Evolutionary conservation across 2,329 filamentous ascomycete species (phyloP).

Genomic region (Aspergillus sojae): DNA sequence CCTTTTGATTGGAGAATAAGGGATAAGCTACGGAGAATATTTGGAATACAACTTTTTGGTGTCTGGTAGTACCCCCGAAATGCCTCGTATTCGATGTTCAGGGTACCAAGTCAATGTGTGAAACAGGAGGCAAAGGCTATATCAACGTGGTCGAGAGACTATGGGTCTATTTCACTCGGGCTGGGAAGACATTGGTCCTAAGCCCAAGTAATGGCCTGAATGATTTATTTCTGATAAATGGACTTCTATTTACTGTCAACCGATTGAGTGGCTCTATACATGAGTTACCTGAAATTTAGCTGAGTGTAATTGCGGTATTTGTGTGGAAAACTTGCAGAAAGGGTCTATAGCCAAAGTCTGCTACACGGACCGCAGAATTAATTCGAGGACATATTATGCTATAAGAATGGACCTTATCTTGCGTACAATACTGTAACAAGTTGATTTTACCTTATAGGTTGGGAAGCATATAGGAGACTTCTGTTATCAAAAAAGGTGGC

Average conservation of each 20-base stretch:
- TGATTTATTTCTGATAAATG: not conserved
- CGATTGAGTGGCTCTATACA: not conserved
- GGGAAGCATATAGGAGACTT: not conserved
- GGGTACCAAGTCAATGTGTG: not conserved
- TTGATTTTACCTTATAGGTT: not conserved
- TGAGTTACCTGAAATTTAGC: not conserved
- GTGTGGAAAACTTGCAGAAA: not conserved
- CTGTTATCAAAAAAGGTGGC: not conserved
- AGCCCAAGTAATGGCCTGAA: not conserved
- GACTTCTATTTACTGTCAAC: rapidly evolving
- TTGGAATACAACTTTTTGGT: not conserved
- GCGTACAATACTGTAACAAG: not conserved
- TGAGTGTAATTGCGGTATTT: not conserved
- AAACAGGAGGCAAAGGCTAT: not conserved
- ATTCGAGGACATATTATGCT: not conserved
- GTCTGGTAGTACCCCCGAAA: not conserved
- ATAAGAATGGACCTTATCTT: not conserved
- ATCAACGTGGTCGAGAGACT: not conserved
- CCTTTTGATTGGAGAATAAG: too few relatives aligned
- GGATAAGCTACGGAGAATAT: too few relatives aligned
- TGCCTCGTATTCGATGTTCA: not conserved
- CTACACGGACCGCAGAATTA: not conserved
- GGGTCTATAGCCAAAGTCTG: not conserved
- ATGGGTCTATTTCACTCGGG: not conserved
- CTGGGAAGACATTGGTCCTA: not conserved